phyloP scores from a whole-genome alignment of 2,329 filamentous ascomycete genomes.

The Ophiostoma angusticollis region DNA sequence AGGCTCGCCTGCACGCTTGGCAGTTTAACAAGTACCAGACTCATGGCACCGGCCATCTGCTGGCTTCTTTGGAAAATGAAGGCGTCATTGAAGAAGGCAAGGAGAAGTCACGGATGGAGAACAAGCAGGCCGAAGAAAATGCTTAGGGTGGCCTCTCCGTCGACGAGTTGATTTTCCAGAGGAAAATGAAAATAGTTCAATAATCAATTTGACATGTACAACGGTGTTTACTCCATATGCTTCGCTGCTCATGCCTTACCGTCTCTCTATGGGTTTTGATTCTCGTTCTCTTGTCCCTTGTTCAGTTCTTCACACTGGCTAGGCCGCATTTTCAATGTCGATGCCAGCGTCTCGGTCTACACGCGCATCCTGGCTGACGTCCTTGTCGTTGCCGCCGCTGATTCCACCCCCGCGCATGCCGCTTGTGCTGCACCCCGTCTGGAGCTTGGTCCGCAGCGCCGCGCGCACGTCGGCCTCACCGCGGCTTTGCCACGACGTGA shows the following conservation, averaged over 20 bases:
- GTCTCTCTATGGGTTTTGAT: too few species aligned
- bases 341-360: too few species aligned
- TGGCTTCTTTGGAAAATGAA: slow-evolving; percentile 8
- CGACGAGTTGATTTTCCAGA: not conserved
- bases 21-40: slow-evolving; percentile 9
- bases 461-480: slow-evolving; percentile 32
- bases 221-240: too few species aligned
- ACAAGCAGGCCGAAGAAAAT: not conserved
- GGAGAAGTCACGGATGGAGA: too few species aligned
- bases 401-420: not conserved
- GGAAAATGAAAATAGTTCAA: too few species aligned
- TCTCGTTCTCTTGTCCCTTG: too few species aligned
- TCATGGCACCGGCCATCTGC: slow-evolving; percentile 7
- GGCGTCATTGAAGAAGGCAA: slow-evolving; percentile 3
- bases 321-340: slow-evolving; percentile 2
- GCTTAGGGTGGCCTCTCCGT: too few species aligned
- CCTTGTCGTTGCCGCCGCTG: not conserved
- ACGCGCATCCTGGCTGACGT: too few species aligned
- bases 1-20: slow-evolving; percentile 5
- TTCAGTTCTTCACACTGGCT: too few species aligned
- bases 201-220: too few species aligned
- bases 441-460: slow-evolving; percentile 21
- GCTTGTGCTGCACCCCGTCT: not conserved
- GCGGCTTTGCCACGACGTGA: slow-evolving; percentile 32
- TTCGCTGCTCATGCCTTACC: too few species aligned